Evolutionary conservation across 495 filamentous ascomycete genomes (phyloP), one percentile per base, ranked within the genome.

Genomic region (Melanomma pulvis-pyrius): DNA sequence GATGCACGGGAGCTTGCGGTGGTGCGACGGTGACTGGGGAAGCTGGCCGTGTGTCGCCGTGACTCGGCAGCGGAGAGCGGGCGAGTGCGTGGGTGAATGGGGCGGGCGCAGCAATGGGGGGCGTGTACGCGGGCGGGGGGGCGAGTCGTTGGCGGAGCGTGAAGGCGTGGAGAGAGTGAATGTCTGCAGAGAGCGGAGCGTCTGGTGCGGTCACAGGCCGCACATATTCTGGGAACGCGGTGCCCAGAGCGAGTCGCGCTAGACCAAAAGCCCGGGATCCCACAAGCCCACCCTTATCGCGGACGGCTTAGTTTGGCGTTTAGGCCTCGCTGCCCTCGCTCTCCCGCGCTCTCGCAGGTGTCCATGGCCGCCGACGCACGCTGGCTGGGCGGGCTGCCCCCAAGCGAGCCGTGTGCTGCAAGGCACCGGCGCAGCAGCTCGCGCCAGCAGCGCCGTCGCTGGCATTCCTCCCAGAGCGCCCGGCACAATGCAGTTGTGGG

Each of bases 201-300:
- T 44, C 39, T 44, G 15, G 48, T 28, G 22, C 48, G 48, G 48
- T 50, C 48, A 50, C 48, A 50, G 48, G 48, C n/a, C 21, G 15
- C 39, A 44, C 39, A 44, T 44, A 44, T 44, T 44, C 17, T 44
- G 39, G 39, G 39, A 44, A 44, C 39, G 39, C 39, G 39, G 39
- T n/a, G 32, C 39, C n/a, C 39, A 44, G 39, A 50, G 54, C 54
- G 13, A 13, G 51, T 25, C 53, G 34, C 46, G 56, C 56, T 49
- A 49, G 24, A 19, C 59, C 25, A 53, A 15, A n/a, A 62, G 28
- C 26, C 21, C 30, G 59, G 59, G 59, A 25, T 28, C 56, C 46
- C 34, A 50, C 47, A 29, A 36, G 51, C 24, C 51, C 39, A 15
- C 57, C 47, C 59, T 62, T 62, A 62, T 62, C 59, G 59, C 48